phyloP scores from a whole-genome alignment of 2,329 filamentous ascomycete species.

The Trichoderma sp. region DNA sequence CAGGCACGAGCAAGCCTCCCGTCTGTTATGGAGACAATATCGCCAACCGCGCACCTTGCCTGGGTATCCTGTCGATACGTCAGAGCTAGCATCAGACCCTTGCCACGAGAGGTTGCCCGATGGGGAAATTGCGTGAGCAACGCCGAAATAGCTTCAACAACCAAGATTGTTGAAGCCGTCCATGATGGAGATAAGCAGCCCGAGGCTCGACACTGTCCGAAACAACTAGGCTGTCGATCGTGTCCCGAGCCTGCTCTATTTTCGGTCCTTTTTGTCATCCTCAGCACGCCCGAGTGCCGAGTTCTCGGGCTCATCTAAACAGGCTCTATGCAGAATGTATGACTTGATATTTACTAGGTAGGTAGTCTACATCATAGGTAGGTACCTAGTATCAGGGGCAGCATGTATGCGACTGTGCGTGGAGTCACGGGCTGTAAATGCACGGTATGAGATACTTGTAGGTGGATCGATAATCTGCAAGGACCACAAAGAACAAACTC shows the following conservation, averaged over 20 bases:
- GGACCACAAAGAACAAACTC: background rate
- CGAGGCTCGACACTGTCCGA: background rate
- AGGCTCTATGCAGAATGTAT: background rate
- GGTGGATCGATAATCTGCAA: background rate
- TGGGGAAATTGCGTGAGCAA: slow-evolving; percentile 21
- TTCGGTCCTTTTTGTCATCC: slow-evolving; percentile 8
- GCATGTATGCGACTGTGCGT: background rate
- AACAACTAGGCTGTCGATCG: slow-evolving; percentile 9
- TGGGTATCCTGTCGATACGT: slow-evolving; percentile 18
- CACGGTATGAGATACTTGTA: background rate
- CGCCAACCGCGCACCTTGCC: slow-evolving; percentile 1
- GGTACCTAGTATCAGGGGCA: background rate
- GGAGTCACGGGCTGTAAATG: background rate
- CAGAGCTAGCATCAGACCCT: slow-evolving; percentile 15
- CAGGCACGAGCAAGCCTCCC: slow-evolving; percentile 1
- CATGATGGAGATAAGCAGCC: background rate
- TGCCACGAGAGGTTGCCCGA: background rate
- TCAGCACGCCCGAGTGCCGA: slow-evolving; percentile 1
- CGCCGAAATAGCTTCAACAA: slow-evolving; percentile 4
- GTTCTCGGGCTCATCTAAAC: background rate
- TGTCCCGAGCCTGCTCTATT: background rate
- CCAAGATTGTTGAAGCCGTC: background rate
- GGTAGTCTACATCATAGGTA: no score
- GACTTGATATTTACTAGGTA: background rate
- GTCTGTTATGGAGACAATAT: slow-evolving; percentile 17